Evolutionary conservation across 352 stramenopile genomes (phyloP), one percentile per base, ranked within the genome.

Genomic region (Blastocystis sp.): DNA sequence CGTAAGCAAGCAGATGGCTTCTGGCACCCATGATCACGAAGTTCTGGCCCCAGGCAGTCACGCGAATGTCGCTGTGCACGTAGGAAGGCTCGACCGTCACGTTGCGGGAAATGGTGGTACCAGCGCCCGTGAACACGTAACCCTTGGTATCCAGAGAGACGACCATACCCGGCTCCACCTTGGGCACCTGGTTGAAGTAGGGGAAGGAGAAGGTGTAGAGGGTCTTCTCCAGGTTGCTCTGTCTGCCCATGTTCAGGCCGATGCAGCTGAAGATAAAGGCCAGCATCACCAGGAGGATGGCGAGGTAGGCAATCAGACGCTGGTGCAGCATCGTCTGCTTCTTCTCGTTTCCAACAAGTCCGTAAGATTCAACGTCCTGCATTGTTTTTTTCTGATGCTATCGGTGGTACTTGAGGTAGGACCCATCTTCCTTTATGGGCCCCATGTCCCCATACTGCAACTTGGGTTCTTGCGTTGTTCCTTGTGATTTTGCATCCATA

Each of bases 121-220:
- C 66, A 77, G 66, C 66, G 45, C 66, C 66, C 5, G 66, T 77
- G 40, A 77, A 77, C 66, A 77, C 66, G 52, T 77, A 77, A 19
- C 66, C 66, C 19, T 77, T 77, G 38, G 19, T 34, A 77, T 77
- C 66, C 23, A 77, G 41, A 4, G 66, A 77, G 38, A 77, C 66
- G 21, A 77, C 66, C 66, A 77, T 77, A 41, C 66, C 66, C 19
- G 34, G 53, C 19, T 60, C 41, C 41, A 77, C 66, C 66, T 77
- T 60, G 2, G 66, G 66, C n/a, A 60, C 34, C 40, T 77, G 66
- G 45, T 77, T 77, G 40, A 77, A 77, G 19, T 77, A 77, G 2
- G 66, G 66, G 66, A 77, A 77, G 14, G 66, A 77, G 66, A 77
- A 77, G 38, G 66, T 77, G 19, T 77, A 77, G 14, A 77, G 66